phyloP scores from a whole-genome alignment of 2,329 filamentous ascomycete species.

The Oidium heveae region DNA sequence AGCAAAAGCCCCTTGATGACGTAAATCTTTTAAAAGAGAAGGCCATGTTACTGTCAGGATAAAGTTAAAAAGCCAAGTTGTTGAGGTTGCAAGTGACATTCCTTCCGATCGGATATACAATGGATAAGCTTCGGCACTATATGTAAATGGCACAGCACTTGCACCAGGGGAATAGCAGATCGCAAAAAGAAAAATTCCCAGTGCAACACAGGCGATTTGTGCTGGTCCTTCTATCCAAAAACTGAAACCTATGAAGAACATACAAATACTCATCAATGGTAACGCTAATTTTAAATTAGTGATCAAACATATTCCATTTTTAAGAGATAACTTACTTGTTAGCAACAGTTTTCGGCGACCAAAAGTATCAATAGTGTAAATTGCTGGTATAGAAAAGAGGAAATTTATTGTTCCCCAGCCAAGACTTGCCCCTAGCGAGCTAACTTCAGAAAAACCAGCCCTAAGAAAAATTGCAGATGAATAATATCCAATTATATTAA shows the following conservation, averaged over 20 bases:
- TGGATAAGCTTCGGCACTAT: conserved; percentile 36
- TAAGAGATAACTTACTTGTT: neutral
- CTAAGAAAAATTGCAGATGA: conserved; percentile 34
- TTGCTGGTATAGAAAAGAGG: conserved; percentile 33
- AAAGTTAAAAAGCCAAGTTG: conserved; percentile 30
- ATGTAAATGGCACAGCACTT: conserved; percentile 33
- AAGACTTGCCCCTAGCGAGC: conserved; percentile 34
- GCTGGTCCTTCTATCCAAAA: conserved; percentile 22
- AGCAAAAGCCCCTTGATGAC: conserved; percentile 20
- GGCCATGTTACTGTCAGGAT: conserved; percentile 31
- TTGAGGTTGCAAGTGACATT: conserved; percentile 24
- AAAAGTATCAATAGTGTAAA: conserved; percentile 35
- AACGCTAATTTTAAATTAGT: conserved; percentile 27
- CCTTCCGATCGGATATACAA: conserved; percentile 36
- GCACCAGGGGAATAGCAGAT: conserved; percentile 40
- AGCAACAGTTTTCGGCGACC: conserved; percentile 30
- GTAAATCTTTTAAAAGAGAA: conserved; percentile 6
- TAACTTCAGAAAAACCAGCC: conserved; percentile 26
- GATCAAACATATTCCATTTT: neutral
- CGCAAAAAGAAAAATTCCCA: conserved; percentile 38
- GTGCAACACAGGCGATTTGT: conserved; percentile 26
- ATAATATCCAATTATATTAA: conserved; percentile 53
- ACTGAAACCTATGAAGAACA: conserved; percentile 32
- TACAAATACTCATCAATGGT: conserved; percentile 38
- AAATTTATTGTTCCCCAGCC: conserved; percentile 41